Evolutionary conservation across 306 rosid genomes (phyloP), one percentile per base, ranked within the genome.

Genomic region (Elaeagnus macrophylla): DNA sequence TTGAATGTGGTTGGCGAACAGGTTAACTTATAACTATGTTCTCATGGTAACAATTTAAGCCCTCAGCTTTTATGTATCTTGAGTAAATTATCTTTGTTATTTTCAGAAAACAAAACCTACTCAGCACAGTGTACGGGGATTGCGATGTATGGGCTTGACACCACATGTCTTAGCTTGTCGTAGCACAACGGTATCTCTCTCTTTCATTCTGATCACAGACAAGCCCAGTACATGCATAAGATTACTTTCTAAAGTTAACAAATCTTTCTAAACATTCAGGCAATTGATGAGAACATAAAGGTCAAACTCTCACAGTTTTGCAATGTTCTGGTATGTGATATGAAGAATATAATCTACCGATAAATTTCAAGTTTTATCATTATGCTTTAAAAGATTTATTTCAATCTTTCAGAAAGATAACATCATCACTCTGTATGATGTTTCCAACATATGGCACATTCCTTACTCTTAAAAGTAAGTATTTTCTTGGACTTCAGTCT

Each of bases 361-460:
- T 32, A 53, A 61, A 64, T 70, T 47, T 62, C 45, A 25, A 18
- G 11, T 19, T 49, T 42, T 39, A 14, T 48, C 13, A 40, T 10
- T 49, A 32, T 38, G 16, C 37, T 45, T 45, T 61, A 50, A 10
- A 37, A 45, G 38, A 45, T 51, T 50, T 42, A 56, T 3, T 67
- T 38, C 41, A 8, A 8, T 58, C 68, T 61, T 75, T 67, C 86
- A 91, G 99, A 72, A 64, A 38, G 80, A 86, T 15, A 82, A 84
- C 57, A 78, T 93, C 45, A 74, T 93, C 52, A 82, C 93, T 57
- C 94, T 93, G 37, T 86, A 84, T 60, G 99, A 93, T 48, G 99
- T 93, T 67, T 85, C 96, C 61, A 93, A 93, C 72, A 93, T 93
- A 48, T 93, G 99, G 99, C 95, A 82, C 67, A 72, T 93, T 71